Base-by-base conservation (phyloP, 192 early-diverging fungal species). In the Linnemannia hyalina region DNA sequence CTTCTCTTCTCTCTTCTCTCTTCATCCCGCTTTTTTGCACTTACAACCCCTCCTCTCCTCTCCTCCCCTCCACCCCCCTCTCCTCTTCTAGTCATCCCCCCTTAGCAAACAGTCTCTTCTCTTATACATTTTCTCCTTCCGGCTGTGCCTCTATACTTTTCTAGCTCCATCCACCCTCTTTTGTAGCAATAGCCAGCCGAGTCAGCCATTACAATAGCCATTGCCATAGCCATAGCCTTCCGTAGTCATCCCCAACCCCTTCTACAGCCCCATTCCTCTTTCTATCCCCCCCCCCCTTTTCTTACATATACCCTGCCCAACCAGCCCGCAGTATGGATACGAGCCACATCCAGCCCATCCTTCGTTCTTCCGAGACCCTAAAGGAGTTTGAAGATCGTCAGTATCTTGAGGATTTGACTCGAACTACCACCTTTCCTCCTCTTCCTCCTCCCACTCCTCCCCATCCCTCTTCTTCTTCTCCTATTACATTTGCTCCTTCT, bases 341-440 rank as follows among this genome's bases (percentile, higher is more conserved):
- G n/a, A 35, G 52, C 22, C 42, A 18, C 49, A 4, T 18, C 3
- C 57, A 60, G 15, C 69, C 41, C 47, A 81, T 10, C 73, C 73
- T 26, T 70, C 73, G 44, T 46, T 20, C 49, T 52, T 52, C 49
- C 9, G 73, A 81, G 22, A 75, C 80, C 1, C 68, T 29, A 10
- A 80, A 81, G 36, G 80, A 75, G 68, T 26, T 26, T 15, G 47
- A 81, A 13, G 80, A 81, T 57, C 60, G 70, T n/a, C 29, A 70
- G 11, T n/a, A 75, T 36, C 73, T 81, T n/a, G 23, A 29, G 3
- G 22, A 38, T 0, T 23, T 81, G 26, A 52, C 38, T 32, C 73
- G 80, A 13, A 57, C 68, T 6, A 0, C 18, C 20, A 22, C 49
- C 18, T 18, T 20, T 22, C 49, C 49, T 22, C 16, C 49, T 22